Evolutionary conservation across 1,284 basidiomycete genomes (phyloP), one percentile per base, ranked within the genome.

Genomic region (Rhodotorula sp.): DNA sequence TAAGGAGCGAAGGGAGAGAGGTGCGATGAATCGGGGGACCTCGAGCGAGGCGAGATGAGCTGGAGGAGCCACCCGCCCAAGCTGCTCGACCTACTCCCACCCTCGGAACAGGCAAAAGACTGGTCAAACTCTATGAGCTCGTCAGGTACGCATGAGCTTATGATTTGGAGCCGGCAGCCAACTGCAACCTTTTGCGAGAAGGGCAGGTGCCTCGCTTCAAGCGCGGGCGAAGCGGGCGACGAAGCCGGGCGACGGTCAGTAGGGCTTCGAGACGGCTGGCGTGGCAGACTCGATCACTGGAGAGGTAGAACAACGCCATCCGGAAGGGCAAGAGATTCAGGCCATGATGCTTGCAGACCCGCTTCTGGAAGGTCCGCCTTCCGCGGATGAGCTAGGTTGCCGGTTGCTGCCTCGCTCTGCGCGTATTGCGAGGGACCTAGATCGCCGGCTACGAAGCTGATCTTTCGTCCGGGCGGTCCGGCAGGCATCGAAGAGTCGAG

Each of bases 41-140:
- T 17, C 4, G 59, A 53, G 52, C 54, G 55, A 62, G 66, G 62
- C 66, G 66, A 68, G 66, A 63, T 63, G 66, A 64, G 48, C 44
- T 62, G 58, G 51, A 62, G 66, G 62, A 64, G 57, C 56, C 58
- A 59, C 56, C 27, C 56, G 46, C 47, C 53, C 51, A 55, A 36
- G 36, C 39, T 29, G 22, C 44, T 49, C 46, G 24, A 44, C 27
- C 22, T 36, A 44, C 56, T 60, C 47, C 20, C 30, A 48, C 2
- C 59, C 52, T 64, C 67, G 67, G 62, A 68, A 24, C 36, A 61
- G 67, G 67, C 55, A 68, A 64, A 54, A 54, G 32, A 54, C 53
- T 19, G 44, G 46, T 55, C 39, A 44, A 44, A 44, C 63, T 68
- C 67, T 56, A 39, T 48, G 67, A 68, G 67, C 59, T 27, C 47